Evolutionary conservation across 495 filamentous ascomycete genomes (phyloP).

Genomic region (Penicillium lagena): DNA sequence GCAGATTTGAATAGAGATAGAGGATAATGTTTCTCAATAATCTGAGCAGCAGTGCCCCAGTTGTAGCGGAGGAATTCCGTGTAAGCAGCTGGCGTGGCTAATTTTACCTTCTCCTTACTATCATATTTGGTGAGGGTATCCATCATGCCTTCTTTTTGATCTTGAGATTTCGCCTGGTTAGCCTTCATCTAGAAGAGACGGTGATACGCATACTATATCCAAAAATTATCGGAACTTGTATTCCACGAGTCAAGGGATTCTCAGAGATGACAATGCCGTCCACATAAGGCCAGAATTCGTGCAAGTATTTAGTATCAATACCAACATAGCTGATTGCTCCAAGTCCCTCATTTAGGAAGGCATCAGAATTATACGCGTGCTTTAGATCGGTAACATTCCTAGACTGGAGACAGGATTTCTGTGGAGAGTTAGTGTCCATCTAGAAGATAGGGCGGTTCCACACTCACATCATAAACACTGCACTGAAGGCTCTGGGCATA

Average conservation of each 20-base stretch:
- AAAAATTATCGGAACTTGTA: constrained; percentile 28
- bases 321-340: constrained; percentile 1
- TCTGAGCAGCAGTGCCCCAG: constrained; percentile 21
- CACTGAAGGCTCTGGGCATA: constrained; percentile 21
- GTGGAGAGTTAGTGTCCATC: constrained; percentile 4
- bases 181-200: background rate
- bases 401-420: constrained; percentile 16
- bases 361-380: constrained; percentile 7
- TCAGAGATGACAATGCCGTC: constrained; percentile 28
- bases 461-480: constrained; percentile 16
- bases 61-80: constrained; percentile 19
- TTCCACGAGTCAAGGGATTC: constrained; percentile 22
- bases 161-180: constrained; percentile 4
- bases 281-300: constrained; percentile 16
- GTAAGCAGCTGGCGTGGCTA: constrained; percentile 12
- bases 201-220: constrained; percentile 16
- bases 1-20: constrained; percentile 12
- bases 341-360: constrained; percentile 3
- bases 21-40: constrained; percentile 25
- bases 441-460: background rate
- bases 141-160: constrained; percentile 18
- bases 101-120: background rate
- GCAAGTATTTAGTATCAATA: constrained; percentile 5
- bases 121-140: constrained; percentile 5
- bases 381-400: constrained; percentile 6